These are phyloP conservation scores for Tetracladium setigerum DNA, from an alignment of 495 filamentous ascomycete species.

Conservation along the genomic window DNA sequence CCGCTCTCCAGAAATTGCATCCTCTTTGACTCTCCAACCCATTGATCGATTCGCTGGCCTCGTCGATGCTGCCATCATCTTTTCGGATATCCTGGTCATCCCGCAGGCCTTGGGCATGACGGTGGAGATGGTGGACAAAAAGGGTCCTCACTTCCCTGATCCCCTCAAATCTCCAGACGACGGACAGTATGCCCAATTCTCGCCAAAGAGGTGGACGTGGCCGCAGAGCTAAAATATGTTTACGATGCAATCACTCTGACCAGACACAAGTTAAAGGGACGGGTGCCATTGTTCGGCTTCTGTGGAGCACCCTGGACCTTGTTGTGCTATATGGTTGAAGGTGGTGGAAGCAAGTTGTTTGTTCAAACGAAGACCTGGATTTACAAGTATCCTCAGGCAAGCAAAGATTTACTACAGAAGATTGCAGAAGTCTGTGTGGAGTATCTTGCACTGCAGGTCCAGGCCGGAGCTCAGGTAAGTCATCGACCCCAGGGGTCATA, in stretches of 20 bases:
- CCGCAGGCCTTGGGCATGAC: conserved; percentile 96
- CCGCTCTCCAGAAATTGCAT: conserved; percentile 84
- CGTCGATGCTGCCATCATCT: conserved; percentile 96
- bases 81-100: conserved; percentile 96
- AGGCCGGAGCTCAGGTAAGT: conserved; percentile 73
- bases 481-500: not conserved
- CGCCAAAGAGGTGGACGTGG: conserved; percentile 70
- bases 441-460: conserved; percentile 84
- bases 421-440: conserved; percentile 90
- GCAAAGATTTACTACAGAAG: conserved; percentile 76
- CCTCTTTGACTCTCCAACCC: conserved; percentile 84
- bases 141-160: conserved; percentile 87
- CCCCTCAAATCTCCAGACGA: conserved; percentile 72
- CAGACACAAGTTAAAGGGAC: conserved; percentile 73
- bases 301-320: conserved; percentile 96
- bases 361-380: conserved; percentile 90
- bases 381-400: conserved; percentile 77
- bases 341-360: conserved; percentile 90
- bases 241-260: conserved; percentile 93
- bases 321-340: conserved; percentile 97
- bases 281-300: conserved; percentile 94
- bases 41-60: conserved; percentile 84
- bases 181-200: conserved; percentile 74
- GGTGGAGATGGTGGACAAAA: conserved; percentile 95
- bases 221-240: conserved; percentile 80